phyloP scores from a whole-genome alignment of 495 filamentous ascomycete genomes.

The Aspergillus funiculosus region DNA sequence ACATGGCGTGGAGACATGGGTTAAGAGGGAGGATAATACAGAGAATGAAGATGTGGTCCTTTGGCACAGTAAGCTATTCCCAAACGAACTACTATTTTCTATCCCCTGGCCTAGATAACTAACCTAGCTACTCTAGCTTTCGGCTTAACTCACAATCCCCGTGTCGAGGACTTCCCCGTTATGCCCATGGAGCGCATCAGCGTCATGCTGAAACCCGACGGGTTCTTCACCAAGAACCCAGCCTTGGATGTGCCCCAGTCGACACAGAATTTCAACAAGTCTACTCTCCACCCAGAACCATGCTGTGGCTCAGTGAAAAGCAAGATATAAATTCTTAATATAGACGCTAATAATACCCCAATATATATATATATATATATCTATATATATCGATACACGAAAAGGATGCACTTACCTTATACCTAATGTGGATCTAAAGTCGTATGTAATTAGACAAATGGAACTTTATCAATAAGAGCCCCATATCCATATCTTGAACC shows the following conservation, averaged over 20 bases:
- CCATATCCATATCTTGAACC: too few species aligned
- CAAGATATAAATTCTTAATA: slow-evolving; percentile 36
- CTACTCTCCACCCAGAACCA: slow-evolving; percentile 32
- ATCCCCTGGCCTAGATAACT: background rate
- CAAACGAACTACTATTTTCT: background rate
- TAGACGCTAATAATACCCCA: too few species aligned
- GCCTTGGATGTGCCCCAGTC: slow-evolving; percentile 65
- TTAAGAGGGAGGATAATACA: slow-evolving; percentile 44
- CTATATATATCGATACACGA: too few species aligned
- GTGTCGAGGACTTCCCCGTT: slow-evolving; percentile 58
- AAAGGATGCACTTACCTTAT: too few species aligned
- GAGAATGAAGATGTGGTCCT: slow-evolving; percentile 52
- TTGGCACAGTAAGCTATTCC: slow-evolving; percentile 43
- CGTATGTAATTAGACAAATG: too few species aligned
- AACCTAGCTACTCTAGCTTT: slow-evolving; percentile 37
- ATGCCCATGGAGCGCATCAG: slow-evolving; percentile 61
- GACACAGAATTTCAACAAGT: slow-evolving; percentile 37
- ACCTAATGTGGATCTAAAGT: too few species aligned
- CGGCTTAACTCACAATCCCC: slow-evolving; percentile 56
- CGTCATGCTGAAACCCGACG: slow-evolving; percentile 62
- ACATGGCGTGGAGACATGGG: slow-evolving; percentile 50
- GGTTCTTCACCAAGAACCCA: slow-evolving; percentile 72
- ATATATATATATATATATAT: background rate
- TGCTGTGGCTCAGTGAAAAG: slow-evolving; percentile 31
- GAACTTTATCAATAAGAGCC: too few species aligned